Base-by-base conservation (phyloP, 2,329 filamentous ascomycete species). In the Verticillium tricorpus region DNA sequence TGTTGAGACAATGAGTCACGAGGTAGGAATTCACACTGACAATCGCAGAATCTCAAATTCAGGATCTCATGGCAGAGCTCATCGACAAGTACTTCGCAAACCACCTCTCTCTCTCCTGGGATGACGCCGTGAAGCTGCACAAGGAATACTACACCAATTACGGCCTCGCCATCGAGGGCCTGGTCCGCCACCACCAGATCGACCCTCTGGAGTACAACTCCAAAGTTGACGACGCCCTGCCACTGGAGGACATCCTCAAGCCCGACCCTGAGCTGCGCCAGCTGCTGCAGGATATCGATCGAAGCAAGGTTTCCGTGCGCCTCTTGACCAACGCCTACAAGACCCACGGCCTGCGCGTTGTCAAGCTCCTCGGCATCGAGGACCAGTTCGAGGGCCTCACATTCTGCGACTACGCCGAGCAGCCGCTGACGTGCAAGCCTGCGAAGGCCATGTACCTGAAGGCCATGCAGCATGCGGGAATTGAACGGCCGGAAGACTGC, bases 271-370 rank as follows among this genome's bases (percentile, higher is more conserved):
- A 88, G 69, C 81, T 98, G 52, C 88, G 92, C 58, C 81, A 84
- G 70, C 76, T 99, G 56, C 86, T 99, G 6, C 81, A 89, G 73
- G 90, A 93, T 67, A 88, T 99, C 60, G 93, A 99, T 76, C 89
- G 76, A 63, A 85, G 80, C 70, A 96, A 96, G 73, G 91, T 97
- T 66, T 92, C 87, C 66, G 80, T 93, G 34, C 99, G 96, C 95
- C 86, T 99, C 2, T 89, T 99, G 70, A 99, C 96, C 2, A 99
- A 99, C 71, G 95, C 96, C 25, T 97, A 99, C 70, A 80, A 96
- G 66, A 98, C 83, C 37, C 95, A 99, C 71, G 95, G 87, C 35
- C 88, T 86, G 70, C 80, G 93, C 52, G 95, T 99, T 0, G 87
- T 97, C 14, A 87, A 83, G 63, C 79, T 99, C 22, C 81, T 99